These are phyloP conservation scores for Aciculoconidium aculeatum DNA, from an alignment of 805 yeast genomes.

Conservation along the genomic window DNA sequence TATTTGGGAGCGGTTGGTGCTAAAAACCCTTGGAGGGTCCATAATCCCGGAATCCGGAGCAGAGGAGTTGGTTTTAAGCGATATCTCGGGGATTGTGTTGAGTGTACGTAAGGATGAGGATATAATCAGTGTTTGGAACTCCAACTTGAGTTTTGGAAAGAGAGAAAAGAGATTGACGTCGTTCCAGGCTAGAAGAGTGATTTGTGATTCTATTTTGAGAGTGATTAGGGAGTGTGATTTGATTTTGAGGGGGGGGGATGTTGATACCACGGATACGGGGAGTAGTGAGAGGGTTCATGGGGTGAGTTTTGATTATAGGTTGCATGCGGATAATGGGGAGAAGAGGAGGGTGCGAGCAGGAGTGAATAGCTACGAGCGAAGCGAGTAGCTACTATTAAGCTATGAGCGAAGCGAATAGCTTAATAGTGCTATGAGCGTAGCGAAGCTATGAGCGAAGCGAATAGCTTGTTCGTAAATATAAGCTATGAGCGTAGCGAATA, in stretches of 20 bases:
- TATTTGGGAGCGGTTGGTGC: constrained; percentile 52
- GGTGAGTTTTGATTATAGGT: constrained; percentile 41
- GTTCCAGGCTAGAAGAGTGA: constrained; percentile 39
- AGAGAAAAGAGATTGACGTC: constrained; percentile 30
- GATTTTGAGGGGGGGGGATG: constrained; percentile 32
- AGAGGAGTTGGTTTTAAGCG: constrained; percentile 37
- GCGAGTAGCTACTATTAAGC: background rate
- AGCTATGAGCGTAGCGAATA: too few relatives aligned
- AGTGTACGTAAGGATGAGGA: constrained; percentile 57
- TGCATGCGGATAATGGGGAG: constrained; percentile 33
- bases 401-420: background rate
- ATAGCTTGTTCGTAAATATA: too few relatives aligned
- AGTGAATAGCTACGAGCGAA: background rate
- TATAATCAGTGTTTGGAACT: constrained; percentile 58
- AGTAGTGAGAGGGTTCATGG: constrained; percentile 39
- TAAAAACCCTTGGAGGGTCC: constrained; percentile 47
- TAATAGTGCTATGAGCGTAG: background rate
- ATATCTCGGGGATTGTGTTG: constrained; percentile 55
- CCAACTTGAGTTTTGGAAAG: constrained; percentile 35
- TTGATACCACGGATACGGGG: constrained; percentile 27
- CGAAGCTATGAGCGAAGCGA: background rate
- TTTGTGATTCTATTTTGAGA: constrained; percentile 42
- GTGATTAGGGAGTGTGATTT: constrained; percentile 44
- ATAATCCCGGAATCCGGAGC: constrained; percentile 36
- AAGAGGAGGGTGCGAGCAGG: constrained; percentile 5